These are phyloP conservation scores for Paraconiothyrium brasiliense DNA, from an alignment of 2,329 filamentous ascomycete species.

Conservation along the genomic window DNA sequence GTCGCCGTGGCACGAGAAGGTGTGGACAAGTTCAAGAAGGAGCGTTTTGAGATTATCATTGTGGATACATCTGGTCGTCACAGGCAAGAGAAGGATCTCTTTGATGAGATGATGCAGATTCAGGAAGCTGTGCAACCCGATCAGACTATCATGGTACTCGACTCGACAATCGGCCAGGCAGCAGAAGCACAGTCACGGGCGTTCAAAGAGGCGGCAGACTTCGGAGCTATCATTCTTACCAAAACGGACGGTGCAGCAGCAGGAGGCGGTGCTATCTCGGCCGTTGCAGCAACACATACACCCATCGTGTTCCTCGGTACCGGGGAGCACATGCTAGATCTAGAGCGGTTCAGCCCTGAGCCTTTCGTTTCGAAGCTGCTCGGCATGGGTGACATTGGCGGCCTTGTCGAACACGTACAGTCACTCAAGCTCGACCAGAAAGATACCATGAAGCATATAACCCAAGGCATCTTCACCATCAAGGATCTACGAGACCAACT, in stretches of 20 bases:
- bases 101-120: constrained; percentile 98
- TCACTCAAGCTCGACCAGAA: constrained; percentile 95
- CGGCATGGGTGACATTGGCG: constrained; percentile 97
- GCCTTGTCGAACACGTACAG: constrained; percentile 95
- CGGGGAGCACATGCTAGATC: constrained; percentile 94
- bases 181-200: constrained; percentile 94
- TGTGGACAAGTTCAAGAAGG: constrained; percentile 99
- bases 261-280: constrained; percentile 96
- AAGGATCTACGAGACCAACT: constrained; percentile 95
- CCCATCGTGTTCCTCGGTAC: constrained; percentile 98
- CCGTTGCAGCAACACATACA: constrained; percentile 93
- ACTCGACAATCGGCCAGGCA: constrained; percentile 95
- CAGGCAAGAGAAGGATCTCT: constrained; percentile 91
- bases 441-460: constrained; percentile 98
- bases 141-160: constrained; percentile 98
- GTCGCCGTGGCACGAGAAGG: constrained; percentile 93
- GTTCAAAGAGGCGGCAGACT: constrained; percentile 97
- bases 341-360: constrained; percentile 91
- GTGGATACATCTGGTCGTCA: constrained; percentile 97
- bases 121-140: constrained; percentile 89
- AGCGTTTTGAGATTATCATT: constrained; percentile 97
- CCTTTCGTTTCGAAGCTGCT: constrained; percentile 93
- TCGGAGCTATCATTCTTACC: constrained; percentile 98
- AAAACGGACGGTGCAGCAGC: constrained; percentile 97
- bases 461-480: constrained; percentile 94